Conservation (phyloP, 208 protist species). For the Leishmania arabica region DNA sequence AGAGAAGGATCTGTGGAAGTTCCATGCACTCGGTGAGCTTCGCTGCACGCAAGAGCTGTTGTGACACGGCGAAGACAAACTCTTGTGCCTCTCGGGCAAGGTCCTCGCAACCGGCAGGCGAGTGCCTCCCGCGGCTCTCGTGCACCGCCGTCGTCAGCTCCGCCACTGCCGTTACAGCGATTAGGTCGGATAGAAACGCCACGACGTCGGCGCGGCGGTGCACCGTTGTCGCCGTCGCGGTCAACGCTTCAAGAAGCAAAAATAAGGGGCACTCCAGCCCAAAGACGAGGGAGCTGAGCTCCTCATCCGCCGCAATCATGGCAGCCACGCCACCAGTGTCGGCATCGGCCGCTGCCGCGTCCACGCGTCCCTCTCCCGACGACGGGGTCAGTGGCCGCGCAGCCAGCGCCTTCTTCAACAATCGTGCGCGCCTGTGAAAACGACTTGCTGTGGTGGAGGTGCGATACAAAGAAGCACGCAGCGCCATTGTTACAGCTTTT, state of each 20-base stretch:
- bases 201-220: slow-evolving; percentile 51
- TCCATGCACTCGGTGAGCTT: slow-evolving; percentile 76
- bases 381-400: neutral
- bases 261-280: slow-evolving; percentile 23
- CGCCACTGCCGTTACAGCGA: slow-evolving; percentile 33
- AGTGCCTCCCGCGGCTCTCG: neutral
- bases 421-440: slow-evolving; percentile 16
- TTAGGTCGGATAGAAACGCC: slow-evolving; percentile 30
- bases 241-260: slow-evolving; percentile 49
- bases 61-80: slow-evolving; percentile 37
- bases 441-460: neutral
- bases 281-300: slow-evolving; percentile 13
- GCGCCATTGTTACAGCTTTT: slow-evolving; percentile 24
- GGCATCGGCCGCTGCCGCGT: neutral
- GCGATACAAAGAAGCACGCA: slow-evolving; percentile 25
- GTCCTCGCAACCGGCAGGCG: no score
- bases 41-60: slow-evolving; percentile 60
- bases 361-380: neutral
- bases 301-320: slow-evolving; percentile 1
- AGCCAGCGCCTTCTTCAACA: slow-evolving; percentile 12
- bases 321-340: neutral
- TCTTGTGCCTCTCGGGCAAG: slow-evolving; percentile 3
- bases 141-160: slow-evolving; percentile 14
- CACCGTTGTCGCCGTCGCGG: slow-evolving; percentile 33
- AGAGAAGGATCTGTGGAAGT: slow-evolving; percentile 52